Conservation (phyloP, 2,329 filamentous ascomycete species). For the Aspergillus caelatus region DNA sequence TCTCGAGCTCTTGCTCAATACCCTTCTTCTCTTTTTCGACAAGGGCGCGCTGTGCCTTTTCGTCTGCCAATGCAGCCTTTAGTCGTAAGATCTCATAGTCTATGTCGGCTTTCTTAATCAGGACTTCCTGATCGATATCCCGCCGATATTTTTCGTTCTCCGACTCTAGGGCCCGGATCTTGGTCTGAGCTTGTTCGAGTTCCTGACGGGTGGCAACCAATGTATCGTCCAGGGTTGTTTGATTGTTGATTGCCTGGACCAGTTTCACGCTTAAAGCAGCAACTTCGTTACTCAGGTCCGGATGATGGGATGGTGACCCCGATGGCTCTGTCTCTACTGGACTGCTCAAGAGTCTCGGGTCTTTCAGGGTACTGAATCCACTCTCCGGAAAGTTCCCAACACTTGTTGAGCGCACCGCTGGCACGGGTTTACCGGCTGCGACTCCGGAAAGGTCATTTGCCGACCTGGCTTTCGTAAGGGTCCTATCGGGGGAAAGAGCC, state of each 20-base stretch:
- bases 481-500: slow-evolving; percentile 38
- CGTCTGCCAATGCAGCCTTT: slow-evolving; percentile 62
- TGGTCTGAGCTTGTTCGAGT: slow-evolving; percentile 70
- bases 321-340: slow-evolving; percentile 39
- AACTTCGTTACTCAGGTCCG: slow-evolving; percentile 73
- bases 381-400: slow-evolving; percentile 38
- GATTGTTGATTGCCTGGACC: slow-evolving; percentile 95
- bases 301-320: slow-evolving; percentile 49
- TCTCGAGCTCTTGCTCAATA: slow-evolving; percentile 91
- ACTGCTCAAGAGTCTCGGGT: slow-evolving; percentile 43
- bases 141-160: slow-evolving; percentile 70
- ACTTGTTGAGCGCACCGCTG: slow-evolving; percentile 28
- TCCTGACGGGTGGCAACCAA: slow-evolving; percentile 82
- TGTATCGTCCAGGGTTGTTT: slow-evolving; percentile 87
- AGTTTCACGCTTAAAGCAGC: slow-evolving; percentile 91
- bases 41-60: slow-evolving; percentile 65
- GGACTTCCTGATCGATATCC: slow-evolving; percentile 70
- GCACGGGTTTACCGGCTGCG: slow-evolving; percentile 29
- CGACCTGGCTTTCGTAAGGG: slow-evolving; percentile 49
- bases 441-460: slow-evolving; percentile 45
- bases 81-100: slow-evolving; percentile 70
- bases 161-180: slow-evolving; percentile 69
- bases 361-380: slow-evolving; percentile 51
- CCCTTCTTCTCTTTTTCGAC: slow-evolving; percentile 79
- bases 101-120: slow-evolving; percentile 74